These are phyloP conservation scores for Heterobasidion parviporum DNA, from an alignment of 1,284 basidiomycete species.

Conservation along the genomic window DNA sequence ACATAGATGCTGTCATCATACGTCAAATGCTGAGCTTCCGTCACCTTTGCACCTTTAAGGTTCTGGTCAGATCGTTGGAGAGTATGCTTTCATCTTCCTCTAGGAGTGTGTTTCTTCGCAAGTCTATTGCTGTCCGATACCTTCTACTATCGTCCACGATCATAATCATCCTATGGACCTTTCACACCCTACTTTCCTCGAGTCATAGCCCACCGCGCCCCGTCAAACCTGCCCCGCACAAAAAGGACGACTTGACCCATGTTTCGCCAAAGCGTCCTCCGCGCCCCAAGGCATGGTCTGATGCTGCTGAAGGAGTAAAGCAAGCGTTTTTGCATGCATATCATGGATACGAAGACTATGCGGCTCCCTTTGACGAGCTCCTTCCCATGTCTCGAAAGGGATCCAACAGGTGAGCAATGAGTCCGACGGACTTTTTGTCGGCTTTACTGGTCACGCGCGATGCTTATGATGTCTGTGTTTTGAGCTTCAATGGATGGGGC, in stretches of 20 bases:
- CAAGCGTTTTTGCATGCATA: conserved; percentile 59
- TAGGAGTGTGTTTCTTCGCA: not conserved
- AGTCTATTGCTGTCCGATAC: conserved; percentile 3
- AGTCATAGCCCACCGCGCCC: conserved; percentile 2
- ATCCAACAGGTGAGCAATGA: conserved; percentile 40
- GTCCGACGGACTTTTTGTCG: not conserved
- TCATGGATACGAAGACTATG: conserved; percentile 47
- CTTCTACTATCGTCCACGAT: conserved; percentile 1
- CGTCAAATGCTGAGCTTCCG: not conserved
- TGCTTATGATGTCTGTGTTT: not conserved
- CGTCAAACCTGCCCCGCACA: conserved; percentile 13
- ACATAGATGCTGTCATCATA: not conserved
- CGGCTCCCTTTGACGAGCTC: conserved; percentile 55
- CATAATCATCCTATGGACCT: conserved; percentile 4
- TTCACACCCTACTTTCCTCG: not conserved
- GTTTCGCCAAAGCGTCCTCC: conserved; percentile 12
- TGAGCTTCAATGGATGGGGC: conserved; percentile 73
- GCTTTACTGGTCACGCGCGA: not conserved
- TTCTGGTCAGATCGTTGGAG: not conserved
- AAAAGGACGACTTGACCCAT: conserved; percentile 11
- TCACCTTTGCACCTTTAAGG: not conserved
- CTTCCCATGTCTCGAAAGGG: conserved; percentile 37
- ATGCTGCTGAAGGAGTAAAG: conserved; percentile 44
- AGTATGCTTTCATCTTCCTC: not conserved
- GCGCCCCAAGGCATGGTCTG: conserved; percentile 29